Conservation (phyloP, 2,329 filamentous ascomycete genomes). For the Fusarium sp. region DNA sequence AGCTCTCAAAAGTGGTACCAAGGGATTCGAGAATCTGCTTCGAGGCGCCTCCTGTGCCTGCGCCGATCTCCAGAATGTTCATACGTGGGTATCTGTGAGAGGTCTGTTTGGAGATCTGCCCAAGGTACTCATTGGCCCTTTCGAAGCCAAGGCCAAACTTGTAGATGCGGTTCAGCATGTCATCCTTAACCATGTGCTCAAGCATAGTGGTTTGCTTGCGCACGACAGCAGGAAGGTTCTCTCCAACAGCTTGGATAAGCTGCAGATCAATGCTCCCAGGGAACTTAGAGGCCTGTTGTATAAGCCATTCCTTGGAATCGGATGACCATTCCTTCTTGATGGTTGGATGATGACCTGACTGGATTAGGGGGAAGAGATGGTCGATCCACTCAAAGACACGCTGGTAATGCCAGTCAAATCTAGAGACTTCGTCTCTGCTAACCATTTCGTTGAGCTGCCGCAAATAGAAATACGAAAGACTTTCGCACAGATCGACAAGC, state of each 20-base stretch:
- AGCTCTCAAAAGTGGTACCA: slow-evolving; percentile 13
- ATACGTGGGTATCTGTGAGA: slow-evolving; percentile 18
- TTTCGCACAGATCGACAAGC: slow-evolving; percentile 10
- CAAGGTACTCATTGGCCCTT: slow-evolving; percentile 39
- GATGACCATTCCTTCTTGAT: slow-evolving; percentile 1
- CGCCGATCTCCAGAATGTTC: slow-evolving; percentile 21
- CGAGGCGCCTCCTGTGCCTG: slow-evolving; percentile 28
- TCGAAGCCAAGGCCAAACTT: slow-evolving; percentile 15
- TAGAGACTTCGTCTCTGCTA: background rate
- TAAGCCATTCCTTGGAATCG: slow-evolving; percentile 3
- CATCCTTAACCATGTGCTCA: slow-evolving; percentile 54
- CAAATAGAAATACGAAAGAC: slow-evolving; percentile 11
- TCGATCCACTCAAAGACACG: slow-evolving; percentile 14
- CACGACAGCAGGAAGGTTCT: slow-evolving; percentile 53
- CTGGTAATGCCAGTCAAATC: slow-evolving; percentile 5
- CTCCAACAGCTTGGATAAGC: slow-evolving; percentile 49
- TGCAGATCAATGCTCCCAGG: slow-evolving; percentile 40
- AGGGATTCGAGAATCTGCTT: slow-evolving; percentile 2
- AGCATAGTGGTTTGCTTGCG: slow-evolving; percentile 53
- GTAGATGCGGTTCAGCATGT: slow-evolving; percentile 55
- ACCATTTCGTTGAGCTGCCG: background rate
- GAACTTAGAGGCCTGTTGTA: background rate
- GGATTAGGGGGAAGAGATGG: slow-evolving; percentile 1
- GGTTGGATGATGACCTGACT: background rate
- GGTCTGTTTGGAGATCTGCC: slow-evolving; percentile 6